These are phyloP conservation scores for Gentiana straminea DNA, from an alignment of 257 asterid species.

Conservation along the genomic window DNA sequence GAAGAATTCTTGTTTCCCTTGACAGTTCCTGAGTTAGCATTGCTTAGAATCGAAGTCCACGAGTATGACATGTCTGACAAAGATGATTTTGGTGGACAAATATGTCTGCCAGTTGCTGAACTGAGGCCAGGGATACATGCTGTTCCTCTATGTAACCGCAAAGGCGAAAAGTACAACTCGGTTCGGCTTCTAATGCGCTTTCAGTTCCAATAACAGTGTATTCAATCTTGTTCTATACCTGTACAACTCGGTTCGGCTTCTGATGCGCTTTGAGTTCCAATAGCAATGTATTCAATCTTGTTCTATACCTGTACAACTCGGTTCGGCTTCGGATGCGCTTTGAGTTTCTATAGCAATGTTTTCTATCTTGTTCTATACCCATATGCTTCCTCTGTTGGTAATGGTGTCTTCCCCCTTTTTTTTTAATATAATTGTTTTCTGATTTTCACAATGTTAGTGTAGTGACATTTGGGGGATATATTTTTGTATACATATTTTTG, in stretches of 20 bases:
- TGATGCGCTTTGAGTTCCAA: slow-evolving; percentile 45
- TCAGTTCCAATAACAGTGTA: slow-evolving; percentile 17
- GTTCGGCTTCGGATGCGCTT: slow-evolving; percentile 57
- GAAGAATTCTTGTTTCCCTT: slow-evolving; percentile 55
- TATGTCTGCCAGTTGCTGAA: slow-evolving; percentile 49
- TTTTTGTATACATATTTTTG: too few relatives aligned
- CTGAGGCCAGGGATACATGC: slow-evolving; percentile 51
- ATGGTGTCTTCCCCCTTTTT: too few relatives aligned
- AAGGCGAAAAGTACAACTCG: slow-evolving; percentile 38
- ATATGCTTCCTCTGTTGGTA: too few relatives aligned
- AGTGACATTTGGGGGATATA: too few relatives aligned
- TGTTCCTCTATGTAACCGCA: slow-evolving; percentile 38
- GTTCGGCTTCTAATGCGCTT: slow-evolving; percentile 58
- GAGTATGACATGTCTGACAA: slow-evolving; percentile 55
- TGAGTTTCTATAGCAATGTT: slow-evolving; percentile 18
- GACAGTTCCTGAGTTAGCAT: slow-evolving; percentile 56
- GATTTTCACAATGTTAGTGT: too few relatives aligned
- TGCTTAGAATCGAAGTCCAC: slow-evolving; percentile 54
- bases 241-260: slow-evolving; percentile 37
- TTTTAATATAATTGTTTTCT: too few relatives aligned
- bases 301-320: slow-evolving; percentile 3
- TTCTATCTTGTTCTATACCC: too few relatives aligned
- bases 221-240: too few relatives aligned
- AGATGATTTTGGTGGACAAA: slow-evolving; percentile 72
- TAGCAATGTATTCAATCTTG: not conserved